These are phyloP conservation scores for Venturia oleaginea DNA, from an alignment of 2,329 filamentous ascomycete genomes.

Conservation along the genomic window DNA sequence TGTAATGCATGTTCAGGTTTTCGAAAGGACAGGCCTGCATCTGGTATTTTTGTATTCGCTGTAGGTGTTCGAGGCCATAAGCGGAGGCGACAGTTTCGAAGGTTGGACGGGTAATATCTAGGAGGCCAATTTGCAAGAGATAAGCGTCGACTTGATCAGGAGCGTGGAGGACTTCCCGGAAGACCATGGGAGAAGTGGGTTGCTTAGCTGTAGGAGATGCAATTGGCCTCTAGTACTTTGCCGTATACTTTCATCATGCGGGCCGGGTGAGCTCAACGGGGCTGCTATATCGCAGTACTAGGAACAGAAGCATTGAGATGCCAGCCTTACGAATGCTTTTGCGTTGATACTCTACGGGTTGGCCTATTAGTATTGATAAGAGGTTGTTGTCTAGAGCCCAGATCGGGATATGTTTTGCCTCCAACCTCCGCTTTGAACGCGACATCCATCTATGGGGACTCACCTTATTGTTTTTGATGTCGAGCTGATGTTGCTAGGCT, in stretches of 20 bases:
- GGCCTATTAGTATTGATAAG: too few relatives aligned
- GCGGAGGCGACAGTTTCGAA: not conserved
- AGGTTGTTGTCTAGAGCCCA: too few relatives aligned
- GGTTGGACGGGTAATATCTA: not conserved
- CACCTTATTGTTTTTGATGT: too few relatives aligned
- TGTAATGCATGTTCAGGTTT: conserved; percentile 45
- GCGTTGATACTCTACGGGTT: too few relatives aligned
- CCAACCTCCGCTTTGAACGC: too few relatives aligned
- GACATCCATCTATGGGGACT: too few relatives aligned
- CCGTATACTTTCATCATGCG: not conserved
- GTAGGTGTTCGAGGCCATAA: not conserved
- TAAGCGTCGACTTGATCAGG: not conserved
- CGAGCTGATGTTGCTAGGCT: too few relatives aligned
- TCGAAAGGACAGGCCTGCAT: conserved; percentile 44
- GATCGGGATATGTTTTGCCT: too few relatives aligned
- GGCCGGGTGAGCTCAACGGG: not conserved
- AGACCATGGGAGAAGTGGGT: not conserved
- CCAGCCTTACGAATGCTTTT: not conserved
- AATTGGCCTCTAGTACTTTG: not conserved
- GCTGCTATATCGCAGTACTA: not conserved
- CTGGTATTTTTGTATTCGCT: conserved; percentile 23
- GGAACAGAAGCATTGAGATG: not conserved
- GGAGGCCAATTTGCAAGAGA: not conserved
- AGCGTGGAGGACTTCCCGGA: not conserved
- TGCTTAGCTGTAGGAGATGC: not conserved